Evolutionary conservation across 1,284 basidiomycete species (phyloP).

Genomic region (Hortiboletus rubellus): DNA sequence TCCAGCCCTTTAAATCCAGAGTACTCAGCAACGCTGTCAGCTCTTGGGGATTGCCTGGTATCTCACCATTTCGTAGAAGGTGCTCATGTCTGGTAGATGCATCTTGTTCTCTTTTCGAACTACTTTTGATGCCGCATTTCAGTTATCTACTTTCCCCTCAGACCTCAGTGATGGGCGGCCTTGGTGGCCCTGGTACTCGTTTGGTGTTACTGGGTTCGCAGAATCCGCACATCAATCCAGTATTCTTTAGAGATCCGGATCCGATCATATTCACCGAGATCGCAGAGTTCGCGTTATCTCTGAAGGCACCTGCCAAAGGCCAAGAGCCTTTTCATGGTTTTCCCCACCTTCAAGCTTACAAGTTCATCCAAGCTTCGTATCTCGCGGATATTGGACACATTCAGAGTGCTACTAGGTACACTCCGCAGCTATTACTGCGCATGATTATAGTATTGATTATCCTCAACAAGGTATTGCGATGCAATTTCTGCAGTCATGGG

Average conservation of each 20-base stretch:
- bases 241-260: conserved; percentile 73
- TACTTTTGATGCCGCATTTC: conserved; percentile 9
- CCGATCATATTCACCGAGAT: conserved; percentile 89
- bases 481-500: conserved; percentile 75
- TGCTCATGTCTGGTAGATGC: conserved; percentile 83
- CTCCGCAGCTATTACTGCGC: conserved; percentile 1
- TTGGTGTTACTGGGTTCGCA: conserved; percentile 67
- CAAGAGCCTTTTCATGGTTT: conserved; percentile 85
- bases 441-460: conserved; percentile 12
- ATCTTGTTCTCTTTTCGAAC: conserved; percentile 2
- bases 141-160: conserved; percentile 90
- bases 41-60: conserved; percentile 82
- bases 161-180: conserved; percentile 73
- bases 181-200: conserved; percentile 60
- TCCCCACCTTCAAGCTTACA: conserved; percentile 87
- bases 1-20: conserved; percentile 70
- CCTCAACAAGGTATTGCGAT: conserved; percentile 81
- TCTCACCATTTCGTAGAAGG: conserved; percentile 79
- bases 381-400: conserved; percentile 83
- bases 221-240: conserved; percentile 52
- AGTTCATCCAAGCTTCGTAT: conserved; percentile 75
- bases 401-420: conserved; percentile 69
- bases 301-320: conserved; percentile 74
- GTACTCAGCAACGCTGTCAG: conserved; percentile 73
- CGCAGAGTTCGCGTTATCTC: conserved; percentile 86